phyloP scores from a whole-genome alignment of 2,329 filamentous ascomycete species.

The Dactylellina parvicollis region DNA sequence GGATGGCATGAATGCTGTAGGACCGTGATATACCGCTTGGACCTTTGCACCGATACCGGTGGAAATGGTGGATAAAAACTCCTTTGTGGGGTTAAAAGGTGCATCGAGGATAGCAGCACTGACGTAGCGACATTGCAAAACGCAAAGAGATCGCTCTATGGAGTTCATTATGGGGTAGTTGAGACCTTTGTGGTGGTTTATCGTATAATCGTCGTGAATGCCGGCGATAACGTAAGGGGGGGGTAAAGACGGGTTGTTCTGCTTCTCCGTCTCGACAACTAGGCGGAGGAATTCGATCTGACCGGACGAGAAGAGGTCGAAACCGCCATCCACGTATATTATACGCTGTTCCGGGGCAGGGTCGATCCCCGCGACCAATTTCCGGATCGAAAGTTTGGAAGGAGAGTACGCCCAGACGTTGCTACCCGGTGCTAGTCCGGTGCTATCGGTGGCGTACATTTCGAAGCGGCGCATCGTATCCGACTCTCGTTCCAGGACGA shows the following conservation, averaged over 20 bases:
- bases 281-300: slow-evolving; percentile 92
- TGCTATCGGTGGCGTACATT: slow-evolving; percentile 88
- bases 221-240: slow-evolving; percentile 91
- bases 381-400: slow-evolving; percentile 68
- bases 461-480: slow-evolving; percentile 45
- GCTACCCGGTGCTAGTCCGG: slow-evolving; percentile 78
- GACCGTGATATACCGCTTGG: slow-evolving; percentile 90
- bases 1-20: slow-evolving; percentile 83
- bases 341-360: slow-evolving; percentile 82
- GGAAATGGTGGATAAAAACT: slow-evolving; percentile 79
- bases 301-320: slow-evolving; percentile 94
- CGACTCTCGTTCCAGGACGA: slow-evolving; percentile 64
- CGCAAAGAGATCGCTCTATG: slow-evolving; percentile 92
- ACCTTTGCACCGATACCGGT: slow-evolving; percentile 64
- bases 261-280: slow-evolving; percentile 78
- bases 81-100: slow-evolving; percentile 82
- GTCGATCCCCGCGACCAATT: slow-evolving; percentile 75
- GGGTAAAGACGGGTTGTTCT: slow-evolving; percentile 72
- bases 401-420: slow-evolving; percentile 86
- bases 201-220: slow-evolving; percentile 91
- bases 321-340: slow-evolving; percentile 95
- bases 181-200: slow-evolving; percentile 95
- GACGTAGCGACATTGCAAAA: slow-evolving; percentile 94
- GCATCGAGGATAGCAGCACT: slow-evolving; percentile 88
- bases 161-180: slow-evolving; percentile 99